Evolutionary conservation across 2,329 filamentous ascomycete species (phyloP).

Genomic region (Aspergillus sp.): DNA sequence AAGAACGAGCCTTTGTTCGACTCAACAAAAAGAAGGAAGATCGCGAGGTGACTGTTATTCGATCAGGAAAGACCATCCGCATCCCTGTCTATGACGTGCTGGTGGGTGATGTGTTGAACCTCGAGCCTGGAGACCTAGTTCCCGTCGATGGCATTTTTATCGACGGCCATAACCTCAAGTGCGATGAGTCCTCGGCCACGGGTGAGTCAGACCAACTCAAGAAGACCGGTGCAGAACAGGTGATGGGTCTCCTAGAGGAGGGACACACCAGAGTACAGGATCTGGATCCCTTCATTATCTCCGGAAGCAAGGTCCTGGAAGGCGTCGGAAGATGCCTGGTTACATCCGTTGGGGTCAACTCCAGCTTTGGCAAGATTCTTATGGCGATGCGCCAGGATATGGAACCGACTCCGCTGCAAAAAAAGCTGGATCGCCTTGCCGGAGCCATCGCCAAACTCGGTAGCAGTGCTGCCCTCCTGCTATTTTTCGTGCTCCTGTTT

Average conservation of each 20-base stretch:
- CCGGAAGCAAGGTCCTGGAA: slow-evolving; percentile 72
- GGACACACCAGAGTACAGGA: slow-evolving; percentile 46
- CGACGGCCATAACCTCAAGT: slow-evolving; percentile 60
- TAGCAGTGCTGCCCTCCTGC: slow-evolving; percentile 59
- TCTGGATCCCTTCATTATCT: slow-evolving; percentile 71
- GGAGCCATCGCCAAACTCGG: slow-evolving; percentile 73
- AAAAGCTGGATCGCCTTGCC: slow-evolving; percentile 68
- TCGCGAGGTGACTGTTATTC: slow-evolving; percentile 60
- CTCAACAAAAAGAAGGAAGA: slow-evolving; percentile 60
- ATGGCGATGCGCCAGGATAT: slow-evolving; percentile 68
- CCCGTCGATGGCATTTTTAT: slow-evolving; percentile 68
- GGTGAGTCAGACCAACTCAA: slow-evolving; percentile 67
- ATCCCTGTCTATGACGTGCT: slow-evolving; percentile 62
- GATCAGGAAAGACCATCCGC: slow-evolving; percentile 59
- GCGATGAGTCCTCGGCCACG: slow-evolving; percentile 68
- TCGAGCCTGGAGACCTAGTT: slow-evolving; percentile 65
- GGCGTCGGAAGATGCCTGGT: slow-evolving; percentile 71
- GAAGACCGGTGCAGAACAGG: slow-evolving; percentile 57
- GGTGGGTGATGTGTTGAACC: slow-evolving; percentile 64
- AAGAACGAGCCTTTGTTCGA: slow-evolving; percentile 65
- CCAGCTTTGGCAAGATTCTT: slow-evolving; percentile 69
- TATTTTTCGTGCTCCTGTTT: slow-evolving; percentile 83
- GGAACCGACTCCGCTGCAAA: slow-evolving; percentile 72
- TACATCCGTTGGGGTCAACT: slow-evolving; percentile 67
- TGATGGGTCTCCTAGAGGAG: slow-evolving; percentile 49